A percentile compares a stretch with the other conserved stretches of the same genome.
phyloP scores from a whole-genome alignment of 2,329 filamentous ascomycete genomes.

The Aspergillus candidus region DNA sequence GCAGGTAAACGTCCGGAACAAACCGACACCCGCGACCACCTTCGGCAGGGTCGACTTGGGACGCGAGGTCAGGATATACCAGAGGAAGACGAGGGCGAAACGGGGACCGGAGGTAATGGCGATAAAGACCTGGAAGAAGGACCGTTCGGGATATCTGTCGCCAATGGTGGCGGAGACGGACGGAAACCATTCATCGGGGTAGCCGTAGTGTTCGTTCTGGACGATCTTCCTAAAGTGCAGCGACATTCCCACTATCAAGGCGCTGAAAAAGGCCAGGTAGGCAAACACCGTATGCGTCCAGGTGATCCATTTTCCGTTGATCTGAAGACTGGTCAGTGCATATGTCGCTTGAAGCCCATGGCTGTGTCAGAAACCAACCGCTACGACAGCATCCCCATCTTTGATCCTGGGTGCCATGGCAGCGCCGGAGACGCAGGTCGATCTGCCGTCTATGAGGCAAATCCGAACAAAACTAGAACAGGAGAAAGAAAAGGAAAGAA shows the following conservation, averaged over 20 bases:
- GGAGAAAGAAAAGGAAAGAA: conserved; percentile 13
- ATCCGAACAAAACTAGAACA: conserved; percentile 10
- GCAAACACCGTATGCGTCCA: conserved; percentile 79
- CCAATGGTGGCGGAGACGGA: conserved; percentile 96
- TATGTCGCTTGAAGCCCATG: neutral
- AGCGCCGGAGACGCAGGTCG: conserved; percentile 20
- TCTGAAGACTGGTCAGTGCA: conserved; percentile 36
- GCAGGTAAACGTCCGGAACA: conserved; percentile 87
- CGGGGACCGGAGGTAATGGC: conserved; percentile 90
- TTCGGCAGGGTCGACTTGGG: conserved; percentile 71
- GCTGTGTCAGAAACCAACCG: conserved; percentile 40
- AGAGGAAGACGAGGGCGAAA: conserved; percentile 83
- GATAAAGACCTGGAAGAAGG: conserved; percentile 96
- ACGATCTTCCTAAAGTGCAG: conserved; percentile 97
- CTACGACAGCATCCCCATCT: conserved; percentile 57
- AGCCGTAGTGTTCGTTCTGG: conserved; percentile 91
- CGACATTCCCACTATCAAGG: conserved; percentile 69
- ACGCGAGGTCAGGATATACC: conserved; percentile 80
- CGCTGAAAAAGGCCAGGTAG: conserved; percentile 78
- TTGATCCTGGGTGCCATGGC: conserved; percentile 57
- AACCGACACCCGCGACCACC: conserved; percentile 69
- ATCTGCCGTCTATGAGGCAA: conserved; percentile 10
- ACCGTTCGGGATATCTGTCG: conserved; percentile 92
- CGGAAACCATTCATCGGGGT: conserved; percentile 93
- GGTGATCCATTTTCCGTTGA: conserved; percentile 87